Base-by-base conservation (phyloP, 495 filamentous ascomycete genomes). In the Penicillium silybi region DNA sequence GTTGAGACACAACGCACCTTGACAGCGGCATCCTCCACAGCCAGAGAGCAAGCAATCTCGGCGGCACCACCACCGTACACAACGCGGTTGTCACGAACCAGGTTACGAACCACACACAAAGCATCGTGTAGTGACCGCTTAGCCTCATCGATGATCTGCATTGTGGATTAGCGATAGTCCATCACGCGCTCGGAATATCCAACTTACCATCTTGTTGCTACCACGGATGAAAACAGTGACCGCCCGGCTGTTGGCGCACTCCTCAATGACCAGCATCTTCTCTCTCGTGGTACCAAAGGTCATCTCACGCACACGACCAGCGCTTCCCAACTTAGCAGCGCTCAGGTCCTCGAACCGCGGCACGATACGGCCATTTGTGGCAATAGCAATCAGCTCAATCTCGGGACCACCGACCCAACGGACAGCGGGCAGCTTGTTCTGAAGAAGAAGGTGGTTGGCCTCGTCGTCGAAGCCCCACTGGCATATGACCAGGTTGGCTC, bases 391-490 rank as follows among this genome's bases (percentile, higher is more conserved):
- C 50, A 99, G 76, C 67, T 99, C 93, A 58, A 99, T 96, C 76
- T 99, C 93, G 2, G 95, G 93, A 6, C 93, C 93, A 61, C 93
- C 93, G 37, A 99, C 93, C 93, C 93, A 99, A 69, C 93, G 79
- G 44, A 99, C 95, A 29, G 93, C 93, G 10, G 93, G 93, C 11
- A 99, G 83, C 59, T 95, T 81, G 75, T 97, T 97, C 69, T 96
- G 92, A 44, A 97, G 81, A 29, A 99, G 81, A 20, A 99, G 72
- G 68, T 99, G 93, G 69, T 99, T 99, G 35, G 93, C 93, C 74
- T 99, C 93, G 63, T 99, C 93, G 64, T 99, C 93, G 68, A 99
- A 99, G 58, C 93, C 93, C 93, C 93, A 99, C 68, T 99, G 93
- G 73, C 95, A 99, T 60, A 99, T 96, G 42, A 90, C 93, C 35